Percentiles rank a stretch among this genome's conserved stretches.
phyloP scores from a whole-genome alignment of 257 asterid genomes.

The Solanum raphanifolium region DNA sequence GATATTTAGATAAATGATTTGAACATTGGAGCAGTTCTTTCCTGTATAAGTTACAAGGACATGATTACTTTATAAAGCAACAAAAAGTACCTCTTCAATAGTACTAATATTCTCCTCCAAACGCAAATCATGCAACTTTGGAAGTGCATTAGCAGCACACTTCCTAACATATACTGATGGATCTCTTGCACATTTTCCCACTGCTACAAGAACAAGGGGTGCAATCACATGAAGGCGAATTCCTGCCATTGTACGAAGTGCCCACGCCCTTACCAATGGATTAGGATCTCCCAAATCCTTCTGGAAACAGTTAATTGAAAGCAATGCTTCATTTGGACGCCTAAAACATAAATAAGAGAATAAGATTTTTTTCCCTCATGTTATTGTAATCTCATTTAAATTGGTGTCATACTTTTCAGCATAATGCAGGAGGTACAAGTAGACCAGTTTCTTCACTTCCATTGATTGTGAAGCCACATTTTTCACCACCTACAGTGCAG shows the following conservation, averaged over 20 bases:
- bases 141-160: conserved; percentile 92
- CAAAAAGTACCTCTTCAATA: conserved; percentile 66
- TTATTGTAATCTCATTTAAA: not conserved
- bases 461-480: conserved; percentile 86
- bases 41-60: not conserved
- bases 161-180: conserved; percentile 95
- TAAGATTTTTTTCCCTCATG: not conserved
- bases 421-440: conserved; percentile 85
- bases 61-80: not conserved
- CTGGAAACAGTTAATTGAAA: conserved; percentile 90
- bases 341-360: conserved; percentile 21
- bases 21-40: not conserved
- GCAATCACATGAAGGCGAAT: conserved; percentile 87
- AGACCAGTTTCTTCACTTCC: conserved; percentile 94
- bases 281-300: conserved; percentile 93
- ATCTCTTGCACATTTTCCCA: conserved; percentile 85
- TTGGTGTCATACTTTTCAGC: conserved; percentile 66
- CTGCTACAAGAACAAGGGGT: conserved; percentile 71
- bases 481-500: conserved; percentile 71
- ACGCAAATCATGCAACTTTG: conserved; percentile 83
- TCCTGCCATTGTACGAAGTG: conserved; percentile 98
- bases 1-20: not conserved
- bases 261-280: conserved; percentile 92
- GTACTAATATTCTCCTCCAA: conserved; percentile 66
- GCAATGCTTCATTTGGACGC: conserved; percentile 83